phyloP scores from a whole-genome alignment of 345 rosid genomes.

The Heritiera fomes region DNA sequence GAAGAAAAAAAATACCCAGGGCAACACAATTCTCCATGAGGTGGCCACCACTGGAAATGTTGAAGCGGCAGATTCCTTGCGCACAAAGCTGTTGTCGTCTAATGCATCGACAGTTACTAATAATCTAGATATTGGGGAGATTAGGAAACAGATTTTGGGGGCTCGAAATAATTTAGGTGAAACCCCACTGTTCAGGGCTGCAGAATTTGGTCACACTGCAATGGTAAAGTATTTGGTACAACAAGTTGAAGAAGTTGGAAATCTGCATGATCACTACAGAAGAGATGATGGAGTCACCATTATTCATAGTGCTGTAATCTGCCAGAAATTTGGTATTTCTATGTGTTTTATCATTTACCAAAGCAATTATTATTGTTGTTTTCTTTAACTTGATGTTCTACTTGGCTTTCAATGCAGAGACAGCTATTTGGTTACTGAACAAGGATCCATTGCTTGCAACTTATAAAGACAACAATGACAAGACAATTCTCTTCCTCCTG shows the following conservation, averaged over 20 bases:
- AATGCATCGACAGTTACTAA: background rate
- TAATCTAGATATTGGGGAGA: too few species aligned
- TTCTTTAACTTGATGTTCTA: background rate
- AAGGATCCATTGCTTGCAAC: background rate
- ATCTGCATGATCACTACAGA: background rate
- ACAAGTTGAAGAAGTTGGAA: background rate
- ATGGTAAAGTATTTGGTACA: slow-evolving; percentile 13
- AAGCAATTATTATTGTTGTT: background rate
- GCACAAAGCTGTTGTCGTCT: background rate
- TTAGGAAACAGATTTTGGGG: background rate
- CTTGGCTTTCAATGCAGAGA: background rate
- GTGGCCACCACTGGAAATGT: background rate
- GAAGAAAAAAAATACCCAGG: background rate
- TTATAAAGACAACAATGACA: background rate
- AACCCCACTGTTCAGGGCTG: slow-evolving; percentile 29
- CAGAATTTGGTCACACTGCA: slow-evolving; percentile 11
- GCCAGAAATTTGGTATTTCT: slow-evolving; percentile 16
- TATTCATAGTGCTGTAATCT: slow-evolving; percentile 14
- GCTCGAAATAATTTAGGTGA: slow-evolving; percentile 25
- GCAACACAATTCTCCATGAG: slow-evolving; percentile 16
- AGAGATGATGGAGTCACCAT: slow-evolving; percentile 19
- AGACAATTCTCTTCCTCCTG: slow-evolving; percentile 1
- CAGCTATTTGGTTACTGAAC: slow-evolving; percentile 14
- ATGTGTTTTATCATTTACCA: background rate
- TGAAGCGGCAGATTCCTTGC: background rate